Percentiles rank a stretch among this genome's conserved stretches.
Evolutionary conservation across 352 stramenopile species (phyloP).

Genomic region (Globisporangium cylindrosporum): DNA sequence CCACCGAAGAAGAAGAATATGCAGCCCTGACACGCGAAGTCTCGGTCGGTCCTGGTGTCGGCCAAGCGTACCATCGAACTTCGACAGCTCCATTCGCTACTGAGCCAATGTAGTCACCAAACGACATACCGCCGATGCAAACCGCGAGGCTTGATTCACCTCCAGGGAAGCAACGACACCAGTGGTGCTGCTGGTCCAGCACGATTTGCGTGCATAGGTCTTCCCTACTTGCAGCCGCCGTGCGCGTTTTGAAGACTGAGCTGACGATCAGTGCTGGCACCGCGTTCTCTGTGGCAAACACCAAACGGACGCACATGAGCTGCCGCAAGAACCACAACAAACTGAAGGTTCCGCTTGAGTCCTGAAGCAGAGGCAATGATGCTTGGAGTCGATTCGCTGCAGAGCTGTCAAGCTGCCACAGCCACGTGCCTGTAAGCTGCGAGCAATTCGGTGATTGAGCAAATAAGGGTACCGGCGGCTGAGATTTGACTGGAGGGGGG

Average conservation of each 20-base stretch:
- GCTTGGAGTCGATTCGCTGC: neutral
- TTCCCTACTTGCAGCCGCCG: neutral
- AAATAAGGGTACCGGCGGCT: neutral
- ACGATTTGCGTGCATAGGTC: neutral
- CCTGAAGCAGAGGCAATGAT: neutral
- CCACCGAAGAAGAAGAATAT: too few species aligned
- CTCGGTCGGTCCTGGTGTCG: neutral
- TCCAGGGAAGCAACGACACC: conserved; percentile 2
- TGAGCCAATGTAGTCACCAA: conserved; percentile 4
- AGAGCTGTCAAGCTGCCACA: neutral
- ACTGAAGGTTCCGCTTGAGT: neutral
- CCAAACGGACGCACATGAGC: neutral
- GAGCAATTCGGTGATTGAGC: neutral
- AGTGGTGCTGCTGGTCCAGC: conserved; percentile 4
- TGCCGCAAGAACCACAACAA: conserved; percentile 8
- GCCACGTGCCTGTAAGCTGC: neutral
- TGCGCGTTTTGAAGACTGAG: neutral
- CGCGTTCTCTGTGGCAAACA: neutral
- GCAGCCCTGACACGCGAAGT: too few species aligned
- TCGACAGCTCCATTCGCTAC: neutral
- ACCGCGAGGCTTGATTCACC: conserved; percentile 2
- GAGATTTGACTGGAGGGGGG: neutral
- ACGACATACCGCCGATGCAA: neutral
- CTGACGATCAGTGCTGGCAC: neutral
- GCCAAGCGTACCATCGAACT: neutral